These are phyloP conservation scores for Fusarium sacchari DNA, from an alignment of 2,329 filamentous ascomycete genomes.

Conservation along the genomic window DNA sequence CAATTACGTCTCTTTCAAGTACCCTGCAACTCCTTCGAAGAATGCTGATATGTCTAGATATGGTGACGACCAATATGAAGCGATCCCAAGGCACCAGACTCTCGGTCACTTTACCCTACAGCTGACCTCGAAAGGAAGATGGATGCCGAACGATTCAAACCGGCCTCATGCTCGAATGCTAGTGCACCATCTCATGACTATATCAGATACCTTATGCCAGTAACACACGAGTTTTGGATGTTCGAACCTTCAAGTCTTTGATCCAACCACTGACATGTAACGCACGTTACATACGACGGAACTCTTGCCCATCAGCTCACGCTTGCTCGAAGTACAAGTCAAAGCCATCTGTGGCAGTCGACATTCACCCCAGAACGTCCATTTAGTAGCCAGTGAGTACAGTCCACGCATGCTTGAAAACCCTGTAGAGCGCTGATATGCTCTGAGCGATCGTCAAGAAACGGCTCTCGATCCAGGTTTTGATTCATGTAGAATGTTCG, in stretches of 20 bases:
- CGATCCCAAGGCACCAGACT: no score
- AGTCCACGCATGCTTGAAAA: rapidly evolving
- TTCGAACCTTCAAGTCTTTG: rapidly evolving
- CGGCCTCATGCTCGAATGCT: neutral
- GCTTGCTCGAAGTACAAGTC: neutral
- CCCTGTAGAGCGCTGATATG: neutral
- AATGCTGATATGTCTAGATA: neutral
- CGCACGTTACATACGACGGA: neutral
- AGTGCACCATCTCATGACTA: no score
- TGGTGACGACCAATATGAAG: neutral
- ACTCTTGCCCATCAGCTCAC: neutral
- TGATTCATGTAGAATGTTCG: neutral
- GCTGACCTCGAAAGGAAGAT: neutral
- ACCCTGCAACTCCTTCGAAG: no score
- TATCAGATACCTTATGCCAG: neutral
- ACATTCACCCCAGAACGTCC: neutral
- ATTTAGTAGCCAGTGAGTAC: neutral
- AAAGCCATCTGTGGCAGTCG: neutral
- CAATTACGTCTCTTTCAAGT: rapidly evolving
- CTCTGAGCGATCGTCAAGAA: neutral
- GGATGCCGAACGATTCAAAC: rapidly evolving
- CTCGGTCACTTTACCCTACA: neutral
- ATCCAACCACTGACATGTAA: rapidly evolving
- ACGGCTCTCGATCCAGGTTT: rapidly evolving
- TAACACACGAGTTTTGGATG: rapidly evolving